These are phyloP conservation scores for Rhododendron vialii DNA, from an alignment of 148 eudicot species.

Conservation along the genomic window DNA sequence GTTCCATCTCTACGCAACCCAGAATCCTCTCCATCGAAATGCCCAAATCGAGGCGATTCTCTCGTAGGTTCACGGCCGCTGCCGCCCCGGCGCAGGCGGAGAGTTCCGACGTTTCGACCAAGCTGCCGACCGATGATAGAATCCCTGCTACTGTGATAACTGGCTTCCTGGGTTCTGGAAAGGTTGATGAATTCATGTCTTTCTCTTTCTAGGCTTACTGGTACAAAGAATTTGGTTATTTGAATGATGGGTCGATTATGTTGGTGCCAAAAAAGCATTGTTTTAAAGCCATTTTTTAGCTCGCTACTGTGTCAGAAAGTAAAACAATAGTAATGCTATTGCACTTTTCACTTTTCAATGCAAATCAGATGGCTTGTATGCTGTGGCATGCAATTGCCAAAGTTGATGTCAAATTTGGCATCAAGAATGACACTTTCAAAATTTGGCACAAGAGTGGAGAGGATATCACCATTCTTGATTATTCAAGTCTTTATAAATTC, in stretches of 20 bases:
- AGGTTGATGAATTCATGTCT: slow-evolving; percentile 30
- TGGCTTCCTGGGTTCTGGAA: slow-evolving; percentile 94
- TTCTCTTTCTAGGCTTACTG: neutral
- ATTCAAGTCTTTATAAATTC: neutral
- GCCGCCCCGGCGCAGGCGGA: slow-evolving; percentile 40
- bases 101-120: slow-evolving; percentile 38
- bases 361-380: too few species aligned
- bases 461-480: too few species aligned
- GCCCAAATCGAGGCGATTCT: slow-evolving; percentile 11
- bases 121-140: slow-evolving; percentile 78
- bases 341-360: too few species aligned
- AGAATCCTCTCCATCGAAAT: slow-evolving; percentile 17
- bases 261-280: too few species aligned
- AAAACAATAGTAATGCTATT: too few species aligned
- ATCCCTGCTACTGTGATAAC: slow-evolving; percentile 96
- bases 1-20: neutral
- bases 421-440: too few species aligned
- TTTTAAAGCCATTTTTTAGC: too few species aligned
- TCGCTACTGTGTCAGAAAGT: too few species aligned
- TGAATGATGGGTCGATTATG: neutral
- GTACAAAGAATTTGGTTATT: neutral
- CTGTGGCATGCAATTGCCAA: too few species aligned
- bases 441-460: too few species aligned
- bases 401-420: too few species aligned
- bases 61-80: slow-evolving; percentile 26